Evolutionary conservation across 306 rosid species (phyloP), one percentile per base, ranked within the genome.

Genomic region (Glycyrrhiza uralensis): DNA sequence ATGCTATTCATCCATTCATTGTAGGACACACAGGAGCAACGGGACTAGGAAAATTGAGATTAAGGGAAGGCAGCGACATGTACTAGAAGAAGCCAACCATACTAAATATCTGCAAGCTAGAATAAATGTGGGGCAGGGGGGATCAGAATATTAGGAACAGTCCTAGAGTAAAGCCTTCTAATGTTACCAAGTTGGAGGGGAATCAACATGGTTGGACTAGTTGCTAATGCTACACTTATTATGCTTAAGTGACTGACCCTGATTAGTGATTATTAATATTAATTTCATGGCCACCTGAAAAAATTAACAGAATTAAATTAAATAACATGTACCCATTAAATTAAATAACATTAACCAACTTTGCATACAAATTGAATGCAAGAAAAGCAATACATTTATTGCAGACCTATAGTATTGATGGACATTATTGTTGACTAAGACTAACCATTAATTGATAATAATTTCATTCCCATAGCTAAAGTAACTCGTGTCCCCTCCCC

Each of bases 201-300:
- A 5, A 50, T 44, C 46, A 74, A 9, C 38, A 29, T n/a, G 17
- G 49, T 42, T 36, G 23, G 38, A 47, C 62, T 69, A 46, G 11
- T 18, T 4, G 57, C 39, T 60, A 69, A 69, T 77, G 45, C 71
- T 59, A 69, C 20, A 66, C 12, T 15, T 32, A 18, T 47, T 49
- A 65, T 15, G 55, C 54, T 65, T 57, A 12, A 28, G 38, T 52
- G 51, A 33, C 17, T 36, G 20, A n/a, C 23, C 57, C 14, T 3
- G n/a, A n/a, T n/a, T n/a, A n/a, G n/a, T 7, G 29, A 65, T 57
- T 10, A 67, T 57, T 11, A 35, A 56, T 17, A 22, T 56, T 3
- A 26, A 57, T 24, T 26, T 35, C n/a, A 36, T 26, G 24, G 20
- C 38, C 60, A 57, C 38, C 32, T 7, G n/a, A 33, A 39, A 24